Percentiles rank a stretch among this genome's conserved stretches.
Evolutionary conservation across 441 rosid genomes (phyloP).

Genomic region (Hypseocharis bilobata): DNA sequence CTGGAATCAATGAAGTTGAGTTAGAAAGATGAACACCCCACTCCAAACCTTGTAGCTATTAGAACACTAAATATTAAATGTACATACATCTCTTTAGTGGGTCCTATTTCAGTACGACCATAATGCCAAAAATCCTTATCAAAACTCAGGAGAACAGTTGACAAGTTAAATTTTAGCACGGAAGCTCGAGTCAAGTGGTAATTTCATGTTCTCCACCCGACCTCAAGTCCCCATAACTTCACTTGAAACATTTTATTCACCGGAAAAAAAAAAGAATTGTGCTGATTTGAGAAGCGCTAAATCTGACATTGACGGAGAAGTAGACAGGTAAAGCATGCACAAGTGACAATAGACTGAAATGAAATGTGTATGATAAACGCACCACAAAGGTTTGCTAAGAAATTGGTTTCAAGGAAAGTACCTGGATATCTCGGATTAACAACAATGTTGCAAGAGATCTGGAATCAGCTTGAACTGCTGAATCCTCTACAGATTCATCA

Average conservation of each 20-base stretch:
- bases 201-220: too few species aligned
- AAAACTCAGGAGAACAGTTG: neutral
- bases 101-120: neutral
- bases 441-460: constrained; percentile 66
- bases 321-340: neutral
- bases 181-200: too few species aligned
- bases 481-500: constrained; percentile 68
- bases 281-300: too few species aligned
- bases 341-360: neutral
- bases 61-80: neutral
- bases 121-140: neutral
- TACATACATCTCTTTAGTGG: neutral
- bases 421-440: constrained; percentile 73
- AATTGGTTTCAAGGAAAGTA: constrained; percentile 17
- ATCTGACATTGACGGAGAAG: neutral
- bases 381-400: neutral
- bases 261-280: too few species aligned
- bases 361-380: neutral
- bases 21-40: neutral
- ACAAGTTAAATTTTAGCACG: too few species aligned
- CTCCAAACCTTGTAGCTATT: too few species aligned
- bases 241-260: too few species aligned
- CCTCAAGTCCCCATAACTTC: too few species aligned
- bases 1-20: neutral
- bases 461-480: constrained; percentile 78